These are phyloP conservation scores for Geranomyces michiganensis DNA, from an alignment of 192 early-diverging fungal species.

Conservation along the genomic window DNA sequence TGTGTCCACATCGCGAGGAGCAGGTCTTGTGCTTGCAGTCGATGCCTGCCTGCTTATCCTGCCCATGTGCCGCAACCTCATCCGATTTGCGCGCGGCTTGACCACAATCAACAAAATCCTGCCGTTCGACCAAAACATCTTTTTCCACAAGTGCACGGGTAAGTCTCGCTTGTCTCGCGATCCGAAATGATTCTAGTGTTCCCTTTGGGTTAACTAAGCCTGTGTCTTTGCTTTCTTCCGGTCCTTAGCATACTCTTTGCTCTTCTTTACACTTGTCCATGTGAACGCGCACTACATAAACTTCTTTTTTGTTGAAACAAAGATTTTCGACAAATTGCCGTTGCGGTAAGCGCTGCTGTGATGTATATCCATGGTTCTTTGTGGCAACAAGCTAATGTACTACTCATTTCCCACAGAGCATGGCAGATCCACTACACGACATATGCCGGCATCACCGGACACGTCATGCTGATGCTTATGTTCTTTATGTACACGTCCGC, in stretches of 20 bases:
- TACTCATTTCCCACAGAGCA: slow-evolving; percentile 17
- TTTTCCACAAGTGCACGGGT: slow-evolving; percentile 70
- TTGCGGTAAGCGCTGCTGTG: slow-evolving; percentile 6
- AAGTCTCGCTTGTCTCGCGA: too few relatives aligned
- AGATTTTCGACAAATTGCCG: slow-evolving; percentile 18
- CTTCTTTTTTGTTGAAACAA: slow-evolving; percentile 44
- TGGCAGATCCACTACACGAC: slow-evolving; percentile 41
- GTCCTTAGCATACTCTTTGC: slow-evolving; percentile 57
- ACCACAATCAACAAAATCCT: slow-evolving; percentile 64
- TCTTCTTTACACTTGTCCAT: slow-evolving; percentile 67
- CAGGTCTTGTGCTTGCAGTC: slow-evolving; percentile 57
- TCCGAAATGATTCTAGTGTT: too few relatives aligned
- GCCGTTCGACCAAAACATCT: slow-evolving; percentile 72
- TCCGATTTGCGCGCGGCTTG: slow-evolving; percentile 53
- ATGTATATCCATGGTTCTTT: too few relatives aligned
- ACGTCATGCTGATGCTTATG: slow-evolving; percentile 64
- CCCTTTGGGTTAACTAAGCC: too few relatives aligned
- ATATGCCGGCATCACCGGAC: slow-evolving; percentile 66
- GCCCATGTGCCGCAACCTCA: slow-evolving; percentile 57
- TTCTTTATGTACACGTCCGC: slow-evolving; percentile 64
- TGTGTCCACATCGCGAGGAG: slow-evolving; percentile 59
- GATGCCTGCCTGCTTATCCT: slow-evolving; percentile 59
- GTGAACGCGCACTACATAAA: slow-evolving; percentile 59
- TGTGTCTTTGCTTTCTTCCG: too few relatives aligned
- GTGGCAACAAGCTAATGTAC: too few relatives aligned